Conservation (phyloP, 306 rosid species). For the Quercus glauca region DNA sequence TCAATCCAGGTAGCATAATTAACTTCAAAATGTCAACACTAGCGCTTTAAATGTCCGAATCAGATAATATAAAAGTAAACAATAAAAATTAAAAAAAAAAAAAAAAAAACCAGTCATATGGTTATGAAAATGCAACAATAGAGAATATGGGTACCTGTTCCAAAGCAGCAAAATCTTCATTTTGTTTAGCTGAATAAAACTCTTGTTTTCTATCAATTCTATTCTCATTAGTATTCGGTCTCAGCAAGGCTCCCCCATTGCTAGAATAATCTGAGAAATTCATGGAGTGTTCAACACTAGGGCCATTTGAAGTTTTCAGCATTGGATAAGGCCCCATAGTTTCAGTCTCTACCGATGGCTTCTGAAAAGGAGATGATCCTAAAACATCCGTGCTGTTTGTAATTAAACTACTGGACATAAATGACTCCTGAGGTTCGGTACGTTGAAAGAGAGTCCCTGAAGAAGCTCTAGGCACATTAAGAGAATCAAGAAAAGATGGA, state of each 20-base stretch:
- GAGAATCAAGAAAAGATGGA: constrained; percentile 85
- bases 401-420: constrained; percentile 36
- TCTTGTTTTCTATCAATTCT: constrained; percentile 52
- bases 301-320: constrained; percentile 31
- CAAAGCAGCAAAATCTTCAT: constrained; percentile 88
- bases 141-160: constrained; percentile 73
- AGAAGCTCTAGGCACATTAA: constrained; percentile 54
- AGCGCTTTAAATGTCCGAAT: constrained; percentile 1
- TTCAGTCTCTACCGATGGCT: constrained; percentile 46
- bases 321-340: constrained; percentile 32
- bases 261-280: constrained; percentile 32
- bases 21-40: background rate
- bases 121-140: constrained; percentile 12
- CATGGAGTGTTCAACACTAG: constrained; percentile 30
- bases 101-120: background rate
- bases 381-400: constrained; percentile 36
- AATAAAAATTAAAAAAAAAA: background rate
- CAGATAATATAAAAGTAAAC: constrained; percentile 5
- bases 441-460: constrained; percentile 50
- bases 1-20: constrained; percentile 3
- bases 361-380: constrained; percentile 38
- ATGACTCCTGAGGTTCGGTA: constrained; percentile 35
- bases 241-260: constrained; percentile 34
- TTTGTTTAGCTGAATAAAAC: constrained; percentile 52
- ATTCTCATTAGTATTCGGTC: constrained; percentile 42